These are phyloP conservation scores for Rutstroemia sp. DNA, from an alignment of 2,329 filamentous ascomycete genomes.

Conservation along the genomic window DNA sequence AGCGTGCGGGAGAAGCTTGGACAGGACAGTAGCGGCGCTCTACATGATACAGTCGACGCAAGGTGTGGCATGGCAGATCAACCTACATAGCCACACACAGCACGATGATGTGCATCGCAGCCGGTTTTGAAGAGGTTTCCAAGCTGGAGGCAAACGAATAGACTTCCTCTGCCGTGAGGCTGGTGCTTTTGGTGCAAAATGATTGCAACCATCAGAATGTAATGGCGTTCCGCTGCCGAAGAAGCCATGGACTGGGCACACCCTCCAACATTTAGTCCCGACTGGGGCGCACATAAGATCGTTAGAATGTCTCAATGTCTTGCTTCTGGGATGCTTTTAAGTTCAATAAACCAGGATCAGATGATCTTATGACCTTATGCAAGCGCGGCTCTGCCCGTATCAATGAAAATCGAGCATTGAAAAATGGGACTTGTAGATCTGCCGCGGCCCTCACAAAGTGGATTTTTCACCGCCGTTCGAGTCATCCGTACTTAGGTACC, in stretches of 20 bases:
- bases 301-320: background rate
- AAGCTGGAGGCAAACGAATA: background rate
- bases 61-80: background rate
- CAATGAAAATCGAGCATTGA: background rate
- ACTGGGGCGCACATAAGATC: background rate
- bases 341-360: background rate
- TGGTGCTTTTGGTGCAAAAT: background rate
- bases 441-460: constrained; percentile 3
- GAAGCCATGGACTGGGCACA: background rate
- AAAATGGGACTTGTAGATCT: constrained; percentile 5
- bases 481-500: constrained; percentile 2
- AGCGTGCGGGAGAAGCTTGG: constrained; percentile 3
- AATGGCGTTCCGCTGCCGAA: background rate
- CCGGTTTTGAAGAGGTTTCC: background rate
- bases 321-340: background rate
- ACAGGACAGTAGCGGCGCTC: constrained; percentile 1
- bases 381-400: constrained; percentile 13
- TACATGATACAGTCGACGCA: background rate
- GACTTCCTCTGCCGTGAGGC: background rate
- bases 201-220: background rate
- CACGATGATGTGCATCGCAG: constrained; percentile 8
- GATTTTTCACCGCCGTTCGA: background rate
- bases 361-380: constrained; percentile 11
- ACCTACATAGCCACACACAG: constrained; percentile 3
- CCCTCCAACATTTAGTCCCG: background rate